Conservation (phyloP, 768 basidiomycete genomes). For the Neoboletus subvelutipes region DNA sequence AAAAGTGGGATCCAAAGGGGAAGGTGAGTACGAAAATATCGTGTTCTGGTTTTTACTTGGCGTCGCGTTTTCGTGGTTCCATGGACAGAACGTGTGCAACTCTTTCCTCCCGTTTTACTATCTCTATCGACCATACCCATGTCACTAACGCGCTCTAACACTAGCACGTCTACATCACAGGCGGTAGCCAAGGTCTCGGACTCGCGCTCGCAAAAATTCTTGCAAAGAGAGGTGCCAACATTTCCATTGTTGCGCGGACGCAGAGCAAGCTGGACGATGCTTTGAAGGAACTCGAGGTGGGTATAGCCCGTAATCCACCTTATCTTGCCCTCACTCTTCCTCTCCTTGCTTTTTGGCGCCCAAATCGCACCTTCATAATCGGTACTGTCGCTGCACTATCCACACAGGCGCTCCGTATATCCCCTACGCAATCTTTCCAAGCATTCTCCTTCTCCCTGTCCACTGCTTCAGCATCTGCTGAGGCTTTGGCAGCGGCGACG, state of each 20-base stretch:
- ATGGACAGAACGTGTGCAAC: neutral
- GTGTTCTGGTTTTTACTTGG: no score
- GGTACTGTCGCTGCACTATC: neutral
- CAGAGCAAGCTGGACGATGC: conserved; percentile 62
- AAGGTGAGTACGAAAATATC: conserved; percentile 29
- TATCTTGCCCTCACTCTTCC: neutral
- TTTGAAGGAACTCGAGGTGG: conserved; percentile 62
- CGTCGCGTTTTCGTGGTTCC: neutral
- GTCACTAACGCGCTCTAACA: neutral
- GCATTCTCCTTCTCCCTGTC: conserved; percentile 67
- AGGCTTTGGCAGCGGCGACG: conserved; percentile 64
- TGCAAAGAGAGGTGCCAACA: conserved; percentile 67
- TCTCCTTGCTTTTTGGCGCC: neutral
- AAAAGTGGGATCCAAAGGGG: conserved; percentile 51
- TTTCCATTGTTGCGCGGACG: conserved; percentile 83
- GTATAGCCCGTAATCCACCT: conserved; percentile 9
- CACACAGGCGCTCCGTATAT: conserved; percentile 49
- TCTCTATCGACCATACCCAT: neutral
- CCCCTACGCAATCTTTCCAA: conserved; percentile 59
- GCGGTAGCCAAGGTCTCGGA: conserved; percentile 81
- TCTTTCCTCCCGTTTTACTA: neutral
- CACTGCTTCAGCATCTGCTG: conserved; percentile 48
- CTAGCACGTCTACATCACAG: conserved; percentile 85
- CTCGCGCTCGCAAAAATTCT: conserved; percentile 69
- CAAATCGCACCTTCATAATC: neutral